These are phyloP conservation scores for Auricularia sp. DNA, from an alignment of 768 basidiomycete species.

Conservation along the genomic window DNA sequence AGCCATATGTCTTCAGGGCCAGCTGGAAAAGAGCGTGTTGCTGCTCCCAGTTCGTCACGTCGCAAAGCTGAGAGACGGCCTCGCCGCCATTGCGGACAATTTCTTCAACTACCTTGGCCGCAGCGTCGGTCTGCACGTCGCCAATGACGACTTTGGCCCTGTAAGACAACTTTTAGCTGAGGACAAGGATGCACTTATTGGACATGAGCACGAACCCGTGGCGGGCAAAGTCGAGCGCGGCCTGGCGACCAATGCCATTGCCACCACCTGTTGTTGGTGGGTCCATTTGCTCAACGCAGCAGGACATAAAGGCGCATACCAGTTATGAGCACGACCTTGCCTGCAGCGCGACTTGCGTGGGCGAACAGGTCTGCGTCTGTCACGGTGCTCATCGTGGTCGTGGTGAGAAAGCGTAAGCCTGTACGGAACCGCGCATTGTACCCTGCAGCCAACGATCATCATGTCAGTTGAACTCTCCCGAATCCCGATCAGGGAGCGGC, in stretches of 20 bases:
- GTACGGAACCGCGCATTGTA: too few relatives aligned
- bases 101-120: slow-evolving; percentile 30
- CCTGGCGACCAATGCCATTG: slow-evolving; percentile 45
- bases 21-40: slow-evolving; percentile 42
- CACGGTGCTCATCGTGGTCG: slow-evolving; percentile 32
- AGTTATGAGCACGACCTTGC: slow-evolving; percentile 44
- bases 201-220: slow-evolving; percentile 31
- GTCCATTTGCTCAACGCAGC: not conserved
- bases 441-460: too few relatives aligned
- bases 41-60: slow-evolving; percentile 47
- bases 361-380: slow-evolving; percentile 37
- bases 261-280: slow-evolving; percentile 30
- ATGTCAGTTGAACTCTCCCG: too few relatives aligned
- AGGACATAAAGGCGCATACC: slow-evolving; percentile 21
- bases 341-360: slow-evolving; percentile 31
- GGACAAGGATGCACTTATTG: not conserved
- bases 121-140: slow-evolving; percentile 35
- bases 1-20: slow-evolving; percentile 35
- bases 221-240: slow-evolving; percentile 41
- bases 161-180: not conserved
- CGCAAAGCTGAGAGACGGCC: slow-evolving; percentile 34
- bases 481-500: too few relatives aligned
- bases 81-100: slow-evolving; percentile 34
- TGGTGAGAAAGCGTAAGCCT: too few relatives aligned
- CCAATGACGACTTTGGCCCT: slow-evolving; percentile 47